A percentile compares a stretch with the other conserved stretches of the same genome.
Evolutionary conservation across 2,329 filamentous ascomycete genomes (phyloP).

Genomic region (Stromatinia cepivora): DNA sequence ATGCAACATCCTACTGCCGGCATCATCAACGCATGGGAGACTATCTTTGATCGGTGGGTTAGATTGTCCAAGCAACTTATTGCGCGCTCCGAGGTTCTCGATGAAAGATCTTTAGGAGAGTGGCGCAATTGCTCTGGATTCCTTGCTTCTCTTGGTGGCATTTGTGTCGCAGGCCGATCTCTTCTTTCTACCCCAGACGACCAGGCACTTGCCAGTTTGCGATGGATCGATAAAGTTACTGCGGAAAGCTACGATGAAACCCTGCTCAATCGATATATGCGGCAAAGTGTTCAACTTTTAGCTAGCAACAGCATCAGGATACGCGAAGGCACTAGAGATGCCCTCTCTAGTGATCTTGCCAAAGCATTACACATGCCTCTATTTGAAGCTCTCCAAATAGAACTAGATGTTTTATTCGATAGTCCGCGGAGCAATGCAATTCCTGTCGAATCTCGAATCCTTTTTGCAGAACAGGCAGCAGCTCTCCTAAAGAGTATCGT

Average conservation of each 20-base stretch:
- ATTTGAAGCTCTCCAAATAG: constrained; percentile 64
- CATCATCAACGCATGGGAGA: constrained; percentile 68
- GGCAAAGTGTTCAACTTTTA: constrained; percentile 63
- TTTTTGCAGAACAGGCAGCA: constrained; percentile 68
- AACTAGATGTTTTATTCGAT: constrained; percentile 63
- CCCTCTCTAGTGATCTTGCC: constrained; percentile 65
- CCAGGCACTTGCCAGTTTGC: constrained; percentile 54
- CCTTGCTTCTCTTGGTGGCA: constrained; percentile 64
- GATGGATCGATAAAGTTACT: constrained; percentile 60
- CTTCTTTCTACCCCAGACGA: constrained; percentile 52
- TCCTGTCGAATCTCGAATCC: constrained; percentile 59
- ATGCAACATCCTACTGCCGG: constrained; percentile 64
- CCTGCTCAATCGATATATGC: constrained; percentile 59
- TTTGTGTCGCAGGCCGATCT: constrained; percentile 62
- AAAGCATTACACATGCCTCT: constrained; percentile 61
- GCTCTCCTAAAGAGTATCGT: constrained; percentile 63
- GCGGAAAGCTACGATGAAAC: constrained; percentile 62
- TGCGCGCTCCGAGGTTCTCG: constrained; percentile 51
- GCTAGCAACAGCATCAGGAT: constrained; percentile 64
- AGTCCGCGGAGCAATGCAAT: constrained; percentile 53
- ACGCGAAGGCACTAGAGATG: constrained; percentile 65
- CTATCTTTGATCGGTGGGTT: constrained; percentile 65
- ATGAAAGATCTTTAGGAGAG: constrained; percentile 59
- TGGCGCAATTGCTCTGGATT: constrained; percentile 72
- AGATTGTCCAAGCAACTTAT: constrained; percentile 64